phyloP scores from a whole-genome alignment of 2,329 filamentous ascomycete species.

The Lasiodiplodia hormozganensis region DNA sequence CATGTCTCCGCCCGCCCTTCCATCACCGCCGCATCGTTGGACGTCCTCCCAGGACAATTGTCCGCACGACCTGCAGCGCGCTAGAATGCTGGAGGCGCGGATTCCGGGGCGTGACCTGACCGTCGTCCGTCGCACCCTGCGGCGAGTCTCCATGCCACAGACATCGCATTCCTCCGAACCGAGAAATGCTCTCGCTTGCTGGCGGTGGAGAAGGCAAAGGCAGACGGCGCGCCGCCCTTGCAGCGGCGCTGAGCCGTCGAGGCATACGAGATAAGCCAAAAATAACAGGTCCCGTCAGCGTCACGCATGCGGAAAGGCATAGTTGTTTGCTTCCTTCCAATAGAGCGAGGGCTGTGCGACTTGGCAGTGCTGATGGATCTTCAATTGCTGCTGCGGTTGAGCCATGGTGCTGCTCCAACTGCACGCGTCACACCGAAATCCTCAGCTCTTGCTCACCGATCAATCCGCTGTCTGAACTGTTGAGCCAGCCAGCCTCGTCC shows the following conservation, averaged over 20 bases:
- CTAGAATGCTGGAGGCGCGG: conserved; percentile 3
- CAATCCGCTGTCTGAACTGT: neutral
- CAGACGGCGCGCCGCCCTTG: conserved; percentile 19
- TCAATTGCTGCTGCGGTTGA: conserved; percentile 4
- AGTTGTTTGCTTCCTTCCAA: neutral
- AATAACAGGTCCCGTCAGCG: conserved; percentile 18
- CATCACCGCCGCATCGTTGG: neutral
- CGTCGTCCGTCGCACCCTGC: conserved; percentile 4
- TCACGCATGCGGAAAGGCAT: conserved; percentile 1
- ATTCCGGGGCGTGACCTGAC: conserved; percentile 11
- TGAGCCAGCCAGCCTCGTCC: conserved; percentile 21
- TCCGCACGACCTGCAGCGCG: conserved; percentile 15
- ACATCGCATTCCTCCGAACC: conserved; percentile 14
- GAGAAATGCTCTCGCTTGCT: conserved; percentile 23
- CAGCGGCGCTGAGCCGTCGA: conserved; percentile 13
- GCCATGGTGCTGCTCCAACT: neutral
- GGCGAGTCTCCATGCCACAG: conserved; percentile 5
- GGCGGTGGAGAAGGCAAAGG: conserved; percentile 13
- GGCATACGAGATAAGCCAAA: conserved; percentile 20
- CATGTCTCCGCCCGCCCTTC: neutral
- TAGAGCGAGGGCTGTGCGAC: conserved; percentile 11
- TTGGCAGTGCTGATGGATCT: conserved; percentile 17
- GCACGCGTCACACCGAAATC: conserved; percentile 22
- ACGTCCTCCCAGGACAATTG: conserved; percentile 15
- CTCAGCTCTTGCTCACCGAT: conserved; percentile 7